Evolutionary conservation across 305 asterid genomes (phyloP), one percentile per base, ranked within the genome.

Genomic region (Petunia hybrid): DNA sequence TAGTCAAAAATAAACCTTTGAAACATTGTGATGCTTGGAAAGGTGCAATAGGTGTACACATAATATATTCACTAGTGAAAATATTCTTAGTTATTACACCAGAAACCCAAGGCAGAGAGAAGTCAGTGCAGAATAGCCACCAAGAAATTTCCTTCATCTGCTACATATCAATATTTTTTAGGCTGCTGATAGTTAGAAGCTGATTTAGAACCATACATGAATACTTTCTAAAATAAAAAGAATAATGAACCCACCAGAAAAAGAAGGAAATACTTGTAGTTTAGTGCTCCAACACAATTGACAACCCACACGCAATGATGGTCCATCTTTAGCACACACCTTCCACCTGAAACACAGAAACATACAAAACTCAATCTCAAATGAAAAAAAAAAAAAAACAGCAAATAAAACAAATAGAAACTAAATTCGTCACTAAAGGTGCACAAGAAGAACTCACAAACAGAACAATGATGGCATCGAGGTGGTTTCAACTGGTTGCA

Each of bases 241-340:
- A 80, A 62, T 57, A 41, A 43, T 39, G 78, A 56, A 36, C 91
- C 13, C 90, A 96, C 99, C 98, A 96, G 91, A 90, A 96, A 96
- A 87, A 96, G 98, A 87, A 96, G 98, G 85, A 96, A 96, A 85
- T 94, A 89, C 87, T 96, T 96, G 93, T 96, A 96, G 92, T 94
- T 96, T 85, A 94, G 85, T 75, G 99, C 99, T 78, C 99, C 99
- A 51, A 96, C 99, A 79, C 99, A 96, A 69, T 94, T 96, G 82
- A 96, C 98, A 84, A 96, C 99, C 99, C 99, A 96, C 79, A 96
- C 99, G 84, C 99, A 96, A 85, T 96, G 99, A 88, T 96, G 99
- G 83, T 96, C 99, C 99, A 96, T 96, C 90, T 96, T 96, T 85
- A 94, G 87, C 64, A 96, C 90, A 84, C 99, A 96, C 86, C 98